Conservation (phyloP, 2,329 filamentous ascomycete species). For the Nigrospora oryzae region DNA sequence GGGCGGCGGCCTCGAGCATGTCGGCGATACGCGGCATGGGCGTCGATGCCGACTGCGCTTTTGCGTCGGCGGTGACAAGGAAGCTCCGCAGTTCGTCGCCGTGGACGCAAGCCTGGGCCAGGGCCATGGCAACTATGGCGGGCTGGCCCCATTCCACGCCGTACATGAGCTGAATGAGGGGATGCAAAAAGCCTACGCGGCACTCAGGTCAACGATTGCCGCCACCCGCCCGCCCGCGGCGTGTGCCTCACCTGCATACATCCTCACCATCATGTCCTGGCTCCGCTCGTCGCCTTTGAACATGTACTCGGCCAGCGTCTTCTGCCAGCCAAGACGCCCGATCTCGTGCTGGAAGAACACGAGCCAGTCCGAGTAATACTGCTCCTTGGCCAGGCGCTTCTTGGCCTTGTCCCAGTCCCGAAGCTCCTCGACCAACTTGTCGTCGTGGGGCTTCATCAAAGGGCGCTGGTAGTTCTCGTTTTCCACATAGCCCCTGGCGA, state of each 20-base stretch:
- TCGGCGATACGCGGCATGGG: slow-evolving; percentile 39
- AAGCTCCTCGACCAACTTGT: slow-evolving; percentile 45
- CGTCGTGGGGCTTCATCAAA: slow-evolving; percentile 30
- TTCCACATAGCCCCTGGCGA: slow-evolving; percentile 56
- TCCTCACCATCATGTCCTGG: slow-evolving; percentile 59
- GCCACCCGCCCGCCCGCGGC: neutral
- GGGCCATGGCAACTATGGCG: slow-evolving; percentile 68
- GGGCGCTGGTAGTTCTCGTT: slow-evolving; percentile 62
- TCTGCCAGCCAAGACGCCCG: slow-evolving; percentile 50
- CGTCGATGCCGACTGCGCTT: slow-evolving; percentile 18
- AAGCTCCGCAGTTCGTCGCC: slow-evolving; percentile 43
- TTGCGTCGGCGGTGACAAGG: slow-evolving; percentile 38
- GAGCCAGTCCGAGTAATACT: slow-evolving; percentile 65
- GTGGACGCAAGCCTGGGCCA: slow-evolving; percentile 72
- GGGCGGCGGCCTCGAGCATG: slow-evolving; percentile 52
- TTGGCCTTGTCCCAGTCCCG: slow-evolving; percentile 46
- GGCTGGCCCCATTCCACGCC: slow-evolving; percentile 77
- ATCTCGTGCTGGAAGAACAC: slow-evolving; percentile 71
- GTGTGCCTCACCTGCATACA: slow-evolving; percentile 49
- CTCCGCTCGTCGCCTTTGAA: slow-evolving; percentile 58
- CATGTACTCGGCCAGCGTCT: slow-evolving; percentile 56
- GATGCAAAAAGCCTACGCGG: slow-evolving; percentile 58
- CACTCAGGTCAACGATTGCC: neutral
- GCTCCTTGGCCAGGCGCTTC: slow-evolving; percentile 50
- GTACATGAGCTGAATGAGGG: slow-evolving; percentile 78